Evolutionary conservation across 768 basidiomycete species (phyloP).

Genomic region (Phlebiopsis gigantea): DNA sequence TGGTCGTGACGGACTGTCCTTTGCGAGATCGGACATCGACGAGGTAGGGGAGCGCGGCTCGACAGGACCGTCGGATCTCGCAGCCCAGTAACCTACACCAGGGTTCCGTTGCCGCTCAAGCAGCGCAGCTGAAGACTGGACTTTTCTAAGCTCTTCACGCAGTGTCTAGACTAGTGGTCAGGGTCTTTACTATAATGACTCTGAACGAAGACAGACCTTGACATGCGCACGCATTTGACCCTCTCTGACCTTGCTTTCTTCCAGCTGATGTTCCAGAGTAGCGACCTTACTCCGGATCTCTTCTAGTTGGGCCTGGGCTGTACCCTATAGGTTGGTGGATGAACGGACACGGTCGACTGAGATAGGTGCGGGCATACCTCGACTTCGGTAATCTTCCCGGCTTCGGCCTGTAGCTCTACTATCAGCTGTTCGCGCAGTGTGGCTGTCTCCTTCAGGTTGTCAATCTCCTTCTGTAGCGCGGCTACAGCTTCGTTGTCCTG

Average conservation of each 20-base stretch:
- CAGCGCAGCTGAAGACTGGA: conserved; percentile 88
- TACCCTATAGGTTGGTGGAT: conserved; percentile 28
- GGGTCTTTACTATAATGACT: background rate
- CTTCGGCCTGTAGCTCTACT: conserved; percentile 47
- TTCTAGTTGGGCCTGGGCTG: conserved; percentile 37
- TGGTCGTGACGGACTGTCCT: conserved; percentile 25
- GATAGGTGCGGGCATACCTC: conserved; percentile 49
- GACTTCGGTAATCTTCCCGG: conserved; percentile 45
- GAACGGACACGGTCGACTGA: background rate
- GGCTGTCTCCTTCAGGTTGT: conserved; percentile 42
- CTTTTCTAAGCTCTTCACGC: conserved; percentile 91
- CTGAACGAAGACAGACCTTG: conserved; percentile 47
- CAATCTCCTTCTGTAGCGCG: conserved; percentile 51
- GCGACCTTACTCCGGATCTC: conserved; percentile 46
- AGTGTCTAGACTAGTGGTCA: conserved; percentile 48
- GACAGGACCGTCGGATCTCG: conserved; percentile 16
- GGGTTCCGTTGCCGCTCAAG: conserved; percentile 90
- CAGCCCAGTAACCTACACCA: conserved; percentile 88
- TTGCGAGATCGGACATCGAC: conserved; percentile 35
- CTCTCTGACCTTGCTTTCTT: conserved; percentile 70
- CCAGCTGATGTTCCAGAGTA: conserved; percentile 59
- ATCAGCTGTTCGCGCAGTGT: conserved; percentile 46
- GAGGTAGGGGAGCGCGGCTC: conserved; percentile 35
- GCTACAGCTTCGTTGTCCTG: conserved; percentile 47
- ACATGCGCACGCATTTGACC: conserved; percentile 66